phyloP scores from a whole-genome alignment of 805 yeast species.

The Sugiyamaella boreocaroliniensis region DNA sequence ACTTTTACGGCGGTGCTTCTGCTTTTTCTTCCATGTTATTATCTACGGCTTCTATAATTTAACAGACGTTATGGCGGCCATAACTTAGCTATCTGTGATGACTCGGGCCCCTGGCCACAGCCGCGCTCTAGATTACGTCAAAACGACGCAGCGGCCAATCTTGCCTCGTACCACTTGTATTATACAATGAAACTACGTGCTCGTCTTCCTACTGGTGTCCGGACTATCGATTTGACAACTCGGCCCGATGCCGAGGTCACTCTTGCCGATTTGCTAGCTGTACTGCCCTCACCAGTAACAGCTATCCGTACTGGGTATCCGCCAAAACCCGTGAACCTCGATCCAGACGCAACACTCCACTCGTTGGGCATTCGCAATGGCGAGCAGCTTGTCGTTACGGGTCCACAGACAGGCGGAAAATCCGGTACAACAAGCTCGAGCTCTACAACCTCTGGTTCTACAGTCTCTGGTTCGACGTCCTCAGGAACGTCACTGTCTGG shows the following conservation, averaged over 20 bases:
- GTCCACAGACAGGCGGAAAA: not conserved
- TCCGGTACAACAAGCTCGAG: not conserved
- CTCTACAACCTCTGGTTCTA: not conserved
- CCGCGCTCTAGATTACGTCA: no score
- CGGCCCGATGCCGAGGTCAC: conserved; percentile 35
- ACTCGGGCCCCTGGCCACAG: no score
- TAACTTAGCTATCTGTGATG: no score
- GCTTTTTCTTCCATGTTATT: no score
- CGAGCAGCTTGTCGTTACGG: conserved; percentile 44
- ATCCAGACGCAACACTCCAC: conserved; percentile 17
- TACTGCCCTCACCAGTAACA: conserved; percentile 12
- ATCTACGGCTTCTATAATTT: no score
- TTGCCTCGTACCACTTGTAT: not conserved
- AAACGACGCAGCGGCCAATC: no score
- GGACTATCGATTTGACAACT: conserved; percentile 9
- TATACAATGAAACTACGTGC: conserved; percentile 30
- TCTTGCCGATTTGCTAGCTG: conserved; percentile 29
- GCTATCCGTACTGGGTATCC: conserved; percentile 55
- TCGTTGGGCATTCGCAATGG: conserved; percentile 50
- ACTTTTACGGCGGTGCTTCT: no score
- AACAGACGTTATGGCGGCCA: no score
- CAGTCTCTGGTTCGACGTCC: not conserved
- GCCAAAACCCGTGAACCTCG: conserved; percentile 40
- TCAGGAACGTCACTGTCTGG: not conserved
- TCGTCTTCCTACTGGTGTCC: conserved; percentile 17